Evolutionary conservation across 1,139 yeast species (phyloP), one percentile per base, ranked within the genome.

Genomic region (Cylindricascospora bacillispora): DNA sequence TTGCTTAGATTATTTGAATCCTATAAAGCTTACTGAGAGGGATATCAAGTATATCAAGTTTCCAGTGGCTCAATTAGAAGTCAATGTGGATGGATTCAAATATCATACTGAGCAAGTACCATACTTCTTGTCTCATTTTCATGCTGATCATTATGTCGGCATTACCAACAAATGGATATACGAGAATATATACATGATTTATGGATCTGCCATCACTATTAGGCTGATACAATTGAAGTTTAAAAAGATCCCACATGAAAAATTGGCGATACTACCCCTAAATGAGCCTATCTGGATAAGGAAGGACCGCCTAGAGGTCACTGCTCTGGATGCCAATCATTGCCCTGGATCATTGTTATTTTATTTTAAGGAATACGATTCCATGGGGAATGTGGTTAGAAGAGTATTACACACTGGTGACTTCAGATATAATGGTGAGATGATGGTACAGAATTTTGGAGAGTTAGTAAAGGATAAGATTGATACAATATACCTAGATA

Each of bases 311-410:
- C 52, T 82, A 1, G 63, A 63, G 27, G 85, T 82, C 0, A 67
- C 74, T 0, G 62, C 76, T 6, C 56, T 79, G 6, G 82, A 81
- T 38, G 98, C 97, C 0, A 86, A 89, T 43, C 98, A 89, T 54
- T 89, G 98, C 53, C 97, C 97, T 1, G 98, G 98, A 2, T 82
- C 95, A 1, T 83, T 73, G 0, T 69, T 89, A 0, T 79, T 85
- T 38, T 55, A 85, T 12, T 78, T 82, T 43, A 78, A 77, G 45
- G 69, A 76, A 10, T 48, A 51, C 27, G 9, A 18, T 18, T 10
- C 10, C 7, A 18, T 7, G 21, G 9, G 21, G 10, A 18, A 18
- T 7, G 21, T 18, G 10, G 9, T 40, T 7, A 36, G 33, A 22
- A 41, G 40, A 22, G 61, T 70, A 1, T 54, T 89, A 22, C 98